Evolutionary conservation across 2,329 filamentous ascomycete species (phyloP), one percentile per base, ranked within the genome.

Genomic region (Dactylellina drechsleri): DNA sequence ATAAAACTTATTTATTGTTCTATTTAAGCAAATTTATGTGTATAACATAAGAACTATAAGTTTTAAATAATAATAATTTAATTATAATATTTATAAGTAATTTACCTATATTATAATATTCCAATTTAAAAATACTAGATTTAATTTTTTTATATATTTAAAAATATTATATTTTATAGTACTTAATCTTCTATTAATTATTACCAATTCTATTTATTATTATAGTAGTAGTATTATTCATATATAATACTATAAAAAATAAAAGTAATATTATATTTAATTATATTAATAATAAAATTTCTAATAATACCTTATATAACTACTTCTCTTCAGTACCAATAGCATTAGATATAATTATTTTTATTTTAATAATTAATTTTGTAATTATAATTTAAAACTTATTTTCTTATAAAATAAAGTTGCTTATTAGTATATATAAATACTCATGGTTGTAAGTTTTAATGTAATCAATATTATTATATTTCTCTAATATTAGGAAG

Each of bases 311-410:
- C 1, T 16, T 57, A 40, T 40, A 26, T 40, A 57, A 40, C 8
- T 40, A n/a, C n/a, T n/a, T n/a, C n/a, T n/a, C n/a, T n/a, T n/a
- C n/a, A n/a, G n/a, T n/a, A n/a, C n/a, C n/a, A n/a, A n/a, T n/a
- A n/a, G n/a, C n/a, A n/a, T 15, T 47, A 47, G 2, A 20, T 31
- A 26, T 47, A 26, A 13, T 18, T 47, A 31, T 60, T 60, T 18
- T 26, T 47, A 60, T 28, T 15, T 47, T 49, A 18, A 47, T 60
- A 26, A 53, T 53, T 28, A 53, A 53, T 18, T 53, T 53, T 28
- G 6, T 13, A 23, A 23, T 23, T 23, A 23, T 23, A 23, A 23
- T 23, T 23, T 23, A 23, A 23, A 23, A 23, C 23, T 26, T 53
- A 7, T 23, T 53, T 53, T 26, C 26, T 49, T 60, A 28, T 47